Percentiles rank a stretch among this genome's conserved stretches.
phyloP scores from a whole-genome alignment of 2,329 filamentous ascomycete species.

The Sphaerulina vaccinii region DNA sequence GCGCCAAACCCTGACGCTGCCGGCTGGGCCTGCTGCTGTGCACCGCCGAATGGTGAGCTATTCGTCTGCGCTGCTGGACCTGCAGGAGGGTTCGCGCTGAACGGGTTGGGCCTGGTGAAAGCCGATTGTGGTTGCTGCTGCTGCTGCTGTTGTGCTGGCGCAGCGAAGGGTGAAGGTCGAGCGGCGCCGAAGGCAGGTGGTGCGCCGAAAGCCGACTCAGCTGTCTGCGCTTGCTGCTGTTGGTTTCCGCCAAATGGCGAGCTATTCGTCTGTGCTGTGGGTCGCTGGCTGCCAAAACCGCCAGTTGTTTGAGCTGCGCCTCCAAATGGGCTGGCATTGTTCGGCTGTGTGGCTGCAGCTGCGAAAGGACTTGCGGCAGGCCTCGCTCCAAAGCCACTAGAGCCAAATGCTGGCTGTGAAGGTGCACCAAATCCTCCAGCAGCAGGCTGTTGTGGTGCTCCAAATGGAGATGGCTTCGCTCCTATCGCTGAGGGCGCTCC shows the following conservation, averaged over 20 bases:
- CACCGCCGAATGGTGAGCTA: slow-evolving; percentile 1
- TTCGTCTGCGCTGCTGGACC: slow-evolving; percentile 1
- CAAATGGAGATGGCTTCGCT: slow-evolving; percentile 23
- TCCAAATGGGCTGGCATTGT: not conserved
- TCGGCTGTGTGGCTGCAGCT: not conserved
- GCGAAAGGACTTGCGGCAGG: slow-evolving; percentile 11
- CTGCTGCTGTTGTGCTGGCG: slow-evolving; percentile 33
- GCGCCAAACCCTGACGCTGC: not conserved
- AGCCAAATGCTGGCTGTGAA: slow-evolving; percentile 20
- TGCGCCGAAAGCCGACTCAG: slow-evolving; percentile 18
- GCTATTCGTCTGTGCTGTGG: slow-evolving; percentile 2
- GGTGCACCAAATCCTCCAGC: slow-evolving; percentile 14
- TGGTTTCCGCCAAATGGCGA: not conserved
- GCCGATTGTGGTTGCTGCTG: not conserved
- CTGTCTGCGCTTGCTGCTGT: slow-evolving; percentile 9
- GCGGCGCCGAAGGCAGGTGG: slow-evolving; percentile 27
- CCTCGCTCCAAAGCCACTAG: slow-evolving; percentile 22
- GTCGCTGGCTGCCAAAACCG: slow-evolving; percentile 9
- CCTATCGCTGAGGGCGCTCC: slow-evolving; percentile 27
- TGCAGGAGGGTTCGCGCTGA: slow-evolving; percentile 14
- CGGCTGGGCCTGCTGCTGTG: not conserved
- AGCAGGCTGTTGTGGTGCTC: slow-evolving; percentile 19
- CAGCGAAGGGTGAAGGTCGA: slow-evolving; percentile 42
- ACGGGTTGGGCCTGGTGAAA: slow-evolving; percentile 19
- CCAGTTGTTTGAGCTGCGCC: not conserved